Evolutionary conservation across 495 filamentous ascomycete species (phyloP), one percentile per base, ranked within the genome.

Genomic region (Achaetomiella virescens): DNA sequence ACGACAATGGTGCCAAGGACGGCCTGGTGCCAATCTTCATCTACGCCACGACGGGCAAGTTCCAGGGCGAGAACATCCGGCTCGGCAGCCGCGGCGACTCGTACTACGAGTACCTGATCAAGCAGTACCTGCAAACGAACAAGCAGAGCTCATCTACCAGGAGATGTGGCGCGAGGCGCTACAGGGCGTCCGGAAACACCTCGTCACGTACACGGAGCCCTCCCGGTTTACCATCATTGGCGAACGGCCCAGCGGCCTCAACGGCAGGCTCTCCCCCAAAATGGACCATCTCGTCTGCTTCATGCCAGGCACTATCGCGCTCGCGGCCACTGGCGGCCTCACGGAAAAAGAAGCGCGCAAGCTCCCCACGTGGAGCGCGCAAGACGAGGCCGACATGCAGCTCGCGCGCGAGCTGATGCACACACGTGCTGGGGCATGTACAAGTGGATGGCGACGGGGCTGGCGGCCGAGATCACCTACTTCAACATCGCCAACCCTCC

Each of bases 281-380:
- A 97, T 99, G 95, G 93, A 97, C 65, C 93, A 99, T 68, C 77
- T 97, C 8, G 91, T 91, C 37, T 99, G 93, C 75, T 99, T 97
- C 76, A 87, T 97, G 80, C 91, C 93, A 0, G 95, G 93, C 31
- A 96, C 91, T 14, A 92, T 97, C 61, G 93, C 92, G 0, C 82
- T 97, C 1, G 91, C 83, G 10, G 89, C 82, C 4, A 99, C 93
- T 0, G 88, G 84, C 20, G 93, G 93, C 1, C 59, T 83, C 38
- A 82, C 82, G 0, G 78, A 95, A 31, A 73, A 81, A 1, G 84
- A 90, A 61, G 91, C 91, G 6, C 85, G 81, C 59, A 83, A 87
- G 63, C 78, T 80, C 0, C 65, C 81, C 0, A 75, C 70, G 18
- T 99, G 95, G 95, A 79, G 78, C 9, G 77, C 82, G 55, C 79